phyloP scores from a whole-genome alignment of 1,284 basidiomycete species.

The Boletus albobrunnescens region DNA sequence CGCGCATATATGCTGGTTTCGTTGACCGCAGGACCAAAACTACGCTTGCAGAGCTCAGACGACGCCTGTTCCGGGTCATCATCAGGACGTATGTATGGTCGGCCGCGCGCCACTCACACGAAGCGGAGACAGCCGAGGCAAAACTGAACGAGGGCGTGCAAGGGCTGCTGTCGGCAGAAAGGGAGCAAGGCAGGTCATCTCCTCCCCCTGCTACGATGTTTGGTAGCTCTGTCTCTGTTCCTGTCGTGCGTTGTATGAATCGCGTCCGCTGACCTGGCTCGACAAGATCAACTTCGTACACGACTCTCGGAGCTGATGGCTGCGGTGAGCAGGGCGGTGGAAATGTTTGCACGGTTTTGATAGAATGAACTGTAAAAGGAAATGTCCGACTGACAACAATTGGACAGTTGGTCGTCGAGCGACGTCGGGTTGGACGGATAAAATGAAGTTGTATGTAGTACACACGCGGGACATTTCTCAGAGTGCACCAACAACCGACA shows the following conservation, averaged over 20 bases:
- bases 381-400: constrained; percentile 11
- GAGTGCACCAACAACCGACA: not conserved
- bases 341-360: constrained; percentile 22
- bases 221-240: constrained; percentile 20
- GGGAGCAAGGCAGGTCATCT: constrained; percentile 42
- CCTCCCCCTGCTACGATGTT: constrained; percentile 11
- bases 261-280: constrained; percentile 11
- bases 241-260: not conserved
- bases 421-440: constrained; percentile 5
- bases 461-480: constrained; percentile 5
- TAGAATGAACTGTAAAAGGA: constrained; percentile 27
- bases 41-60: constrained; percentile 21
- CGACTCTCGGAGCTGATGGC: constrained; percentile 27
- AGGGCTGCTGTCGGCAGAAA: constrained; percentile 23
- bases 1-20: constrained; percentile 29
- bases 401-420: not conserved
- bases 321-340: constrained; percentile 27
- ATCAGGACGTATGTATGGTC: constrained; percentile 27
- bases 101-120: constrained; percentile 22
- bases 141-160: constrained; percentile 23
- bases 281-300: constrained; percentile 22
- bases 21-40: constrained; percentile 7
- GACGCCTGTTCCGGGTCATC: constrained; percentile 16
- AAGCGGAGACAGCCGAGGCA: constrained; percentile 12
- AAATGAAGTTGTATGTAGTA: constrained; percentile 12